Base-by-base conservation (phyloP, 306 rosid species). In the Medicago arabica region DNA sequence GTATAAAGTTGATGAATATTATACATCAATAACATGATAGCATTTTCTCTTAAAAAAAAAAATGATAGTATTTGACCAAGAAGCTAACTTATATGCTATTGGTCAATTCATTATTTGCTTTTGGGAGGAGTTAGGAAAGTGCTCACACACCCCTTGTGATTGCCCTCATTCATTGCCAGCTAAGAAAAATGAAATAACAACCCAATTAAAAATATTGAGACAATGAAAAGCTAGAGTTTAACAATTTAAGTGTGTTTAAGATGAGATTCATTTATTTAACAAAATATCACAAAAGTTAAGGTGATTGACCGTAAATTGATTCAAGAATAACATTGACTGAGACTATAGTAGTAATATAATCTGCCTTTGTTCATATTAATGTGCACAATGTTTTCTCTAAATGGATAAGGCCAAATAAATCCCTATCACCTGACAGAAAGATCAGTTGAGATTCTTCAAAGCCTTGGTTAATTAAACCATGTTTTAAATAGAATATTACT, bases 381-480 rank as follows among this genome's bases (percentile, higher is more conserved):
- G n/a, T 46, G 17, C 17, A 2, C 17, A 49, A 13, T 49, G 18
- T 49, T 34, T 70, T 51, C 50, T 36, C 10, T 6, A 38, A 5
- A 9, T 51, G 62, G 65, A 54, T 71, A 53, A 53, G 19, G 34
- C 38, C 63, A 71, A 38, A 55, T 19, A 71, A 54, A 71, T 55
- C 53, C 39, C n/a, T 39, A 54, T 50, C 75, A 51, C 34, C 10
- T 13, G 9, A 54, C 44, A 34, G 28, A 50, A 70, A 36, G 6
- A 50, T 70, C 75, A 51, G 10, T 8, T 49, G 28, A 50, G 63
- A 34, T 34, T 70, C 18, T 21, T 67, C 13, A 70, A 70, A 44
- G 40, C 40, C 34, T 44, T 67, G 38, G 14, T 3, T 12, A 23
- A 43, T 19, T 47, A 67, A 44, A 13, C 40, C 16, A 43, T 63